These are phyloP conservation scores for Dendrothele bispora DNA, from an alignment of 768 basidiomycete species.

Conservation along the genomic window DNA sequence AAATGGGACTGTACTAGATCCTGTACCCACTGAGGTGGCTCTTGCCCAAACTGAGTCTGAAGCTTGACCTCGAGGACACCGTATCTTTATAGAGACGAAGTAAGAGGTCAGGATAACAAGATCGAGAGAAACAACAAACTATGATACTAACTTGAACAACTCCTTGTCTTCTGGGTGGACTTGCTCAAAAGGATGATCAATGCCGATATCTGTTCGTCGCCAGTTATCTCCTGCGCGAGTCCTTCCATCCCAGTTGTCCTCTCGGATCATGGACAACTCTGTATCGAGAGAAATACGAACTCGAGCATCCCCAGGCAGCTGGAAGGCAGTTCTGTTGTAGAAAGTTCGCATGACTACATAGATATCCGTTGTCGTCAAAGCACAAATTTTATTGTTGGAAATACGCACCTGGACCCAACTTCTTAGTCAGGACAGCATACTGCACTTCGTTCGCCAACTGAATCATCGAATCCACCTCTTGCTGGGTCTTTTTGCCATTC, in stretches of 20 bases:
- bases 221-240: constrained; percentile 84
- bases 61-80: constrained; percentile 97
- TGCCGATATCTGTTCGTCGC: constrained; percentile 91
- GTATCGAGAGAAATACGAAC: constrained; percentile 99
- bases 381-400: neutral
- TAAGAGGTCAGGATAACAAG: neutral
- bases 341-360: constrained; percentile 88
- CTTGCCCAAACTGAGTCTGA: constrained; percentile 93
- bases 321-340: constrained; percentile 99
- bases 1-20: constrained; percentile 95
- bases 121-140: neutral
- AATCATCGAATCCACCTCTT: constrained; percentile 91
- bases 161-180: constrained; percentile 80
- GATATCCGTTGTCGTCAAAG: neutral
- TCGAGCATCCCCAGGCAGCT: constrained; percentile 96
- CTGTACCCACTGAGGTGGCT: constrained; percentile 94
- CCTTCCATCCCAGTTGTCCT: constrained; percentile 93
- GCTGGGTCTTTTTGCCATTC: constrained; percentile 90
- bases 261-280: constrained; percentile 89
- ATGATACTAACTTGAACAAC: constrained; percentile 75
- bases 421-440: constrained; percentile 81
- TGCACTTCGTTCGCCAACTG: constrained; percentile 98
- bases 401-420: constrained; percentile 74
- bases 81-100: constrained; percentile 44
- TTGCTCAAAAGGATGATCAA: constrained; percentile 88